These are phyloP conservation scores for Quercus lobata DNA, from an alignment of 331 rosid species.

Conservation along the genomic window DNA sequence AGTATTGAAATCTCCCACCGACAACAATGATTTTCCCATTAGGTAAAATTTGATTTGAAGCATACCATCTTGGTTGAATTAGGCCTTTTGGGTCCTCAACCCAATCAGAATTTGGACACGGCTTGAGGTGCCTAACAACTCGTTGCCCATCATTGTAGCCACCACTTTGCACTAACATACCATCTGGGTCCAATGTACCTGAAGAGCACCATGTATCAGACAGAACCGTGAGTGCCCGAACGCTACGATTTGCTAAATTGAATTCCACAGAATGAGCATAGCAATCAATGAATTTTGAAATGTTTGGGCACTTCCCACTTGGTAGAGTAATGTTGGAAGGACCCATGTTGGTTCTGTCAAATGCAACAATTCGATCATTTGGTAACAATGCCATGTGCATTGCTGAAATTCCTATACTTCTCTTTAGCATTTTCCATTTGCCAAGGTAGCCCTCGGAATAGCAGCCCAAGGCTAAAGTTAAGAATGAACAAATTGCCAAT, in stretches of 20 bases:
- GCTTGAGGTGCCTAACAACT: constrained; percentile 23
- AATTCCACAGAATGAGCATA: constrained; percentile 34
- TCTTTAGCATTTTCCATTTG: constrained; percentile 26
- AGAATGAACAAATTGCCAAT: not conserved
- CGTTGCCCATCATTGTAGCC: constrained; percentile 19
- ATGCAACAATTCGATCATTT: constrained; percentile 14
- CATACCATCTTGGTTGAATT: constrained; percentile 27
- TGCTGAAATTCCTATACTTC: constrained; percentile 31
- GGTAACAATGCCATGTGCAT: constrained; percentile 42
- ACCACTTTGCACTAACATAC: constrained; percentile 27
- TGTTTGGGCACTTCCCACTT: not conserved
- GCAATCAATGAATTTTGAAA: not conserved
- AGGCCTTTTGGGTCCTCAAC: constrained; percentile 18
- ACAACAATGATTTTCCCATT: constrained; percentile 27
- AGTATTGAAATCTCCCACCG: constrained; percentile 25
- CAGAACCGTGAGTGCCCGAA: constrained; percentile 24
- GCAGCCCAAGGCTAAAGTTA: not conserved
- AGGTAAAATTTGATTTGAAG: constrained; percentile 29
- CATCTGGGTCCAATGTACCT: constrained; percentile 19
- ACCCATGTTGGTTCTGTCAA: constrained; percentile 25
- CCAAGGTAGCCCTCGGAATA: not conserved
- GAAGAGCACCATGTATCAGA: constrained; percentile 41
- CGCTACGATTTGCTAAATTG: constrained; percentile 1
- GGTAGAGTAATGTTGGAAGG: constrained; percentile 30
- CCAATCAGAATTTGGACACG: constrained; percentile 22